Conservation (phyloP, 169 alveolate species). For the Eimeria necatrix region DNA sequence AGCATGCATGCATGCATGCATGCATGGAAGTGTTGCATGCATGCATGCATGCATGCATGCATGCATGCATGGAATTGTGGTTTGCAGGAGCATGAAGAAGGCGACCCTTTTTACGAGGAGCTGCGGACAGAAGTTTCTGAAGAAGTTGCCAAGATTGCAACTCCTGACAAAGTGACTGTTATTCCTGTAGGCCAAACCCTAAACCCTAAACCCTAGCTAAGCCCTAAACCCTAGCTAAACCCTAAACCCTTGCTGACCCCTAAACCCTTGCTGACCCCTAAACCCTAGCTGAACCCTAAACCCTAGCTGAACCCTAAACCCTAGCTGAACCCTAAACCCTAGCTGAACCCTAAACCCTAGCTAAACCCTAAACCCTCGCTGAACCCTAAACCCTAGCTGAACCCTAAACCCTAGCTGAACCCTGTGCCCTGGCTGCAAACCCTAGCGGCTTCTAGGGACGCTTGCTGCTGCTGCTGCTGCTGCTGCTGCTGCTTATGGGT, state of each 20-base stretch:
- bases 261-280: not conserved
- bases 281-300: slow-evolving; percentile 1
- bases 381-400: no score
- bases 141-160: slow-evolving; percentile 45
- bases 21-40: slow-evolving; percentile 7
- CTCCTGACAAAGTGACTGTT: slow-evolving; percentile 70
- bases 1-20: not conserved
- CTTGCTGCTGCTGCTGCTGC: slow-evolving; percentile 20
- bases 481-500: not conserved
- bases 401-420: no score
- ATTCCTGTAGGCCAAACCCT: slow-evolving; percentile 32
- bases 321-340: not conserved
- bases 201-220: slow-evolving; percentile 33
- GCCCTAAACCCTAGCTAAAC: no score
- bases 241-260: slow-evolving; percentile 20
- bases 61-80: not conserved
- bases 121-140: slow-evolving; percentile 82
- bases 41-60: slow-evolving; percentile 57
- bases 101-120: slow-evolving; percentile 86
- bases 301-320: not conserved
- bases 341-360: not conserved
- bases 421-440: slow-evolving; percentile 6
- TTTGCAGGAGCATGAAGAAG: slow-evolving; percentile 84
- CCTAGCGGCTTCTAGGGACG: not conserved
- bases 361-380: no score